phyloP scores from a whole-genome alignment of 305 asterid species.

The Rubia tinctorum region DNA sequence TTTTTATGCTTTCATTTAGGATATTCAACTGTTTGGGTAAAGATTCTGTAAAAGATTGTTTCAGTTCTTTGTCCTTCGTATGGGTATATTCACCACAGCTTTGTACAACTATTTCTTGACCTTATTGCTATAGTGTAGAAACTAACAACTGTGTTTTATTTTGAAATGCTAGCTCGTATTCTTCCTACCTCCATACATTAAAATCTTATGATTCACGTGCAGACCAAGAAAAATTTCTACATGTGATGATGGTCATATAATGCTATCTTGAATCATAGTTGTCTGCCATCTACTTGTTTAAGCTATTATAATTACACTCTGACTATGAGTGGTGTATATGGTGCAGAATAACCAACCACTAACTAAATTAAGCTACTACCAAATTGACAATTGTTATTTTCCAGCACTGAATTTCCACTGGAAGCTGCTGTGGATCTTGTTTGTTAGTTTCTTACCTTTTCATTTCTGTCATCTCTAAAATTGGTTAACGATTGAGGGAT shows the following conservation, averaged over 20 bases:
- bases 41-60: constrained; percentile 7
- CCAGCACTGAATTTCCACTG: not conserved
- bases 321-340: no score
- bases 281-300: not conserved
- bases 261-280: not conserved
- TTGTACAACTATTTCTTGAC: not conserved
- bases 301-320: no score
- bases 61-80: not conserved
- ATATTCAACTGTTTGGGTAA: constrained; percentile 7
- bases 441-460: constrained; percentile 3
- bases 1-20: not conserved
- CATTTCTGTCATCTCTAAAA: not conserved
- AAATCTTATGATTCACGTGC: not conserved
- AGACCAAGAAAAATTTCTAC: not conserved
- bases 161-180: not conserved
- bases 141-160: not conserved
- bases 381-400: not conserved
- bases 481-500: not conserved
- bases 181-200: not conserved
- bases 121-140: not conserved
- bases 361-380: not conserved
- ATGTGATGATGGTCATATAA: not conserved
- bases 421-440: not conserved
- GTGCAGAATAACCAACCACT: not conserved
- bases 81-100: not conserved